A percentile compares a stretch with the other conserved stretches of the same genome.
Evolutionary conservation across 805 yeast genomes (phyloP).

Genomic region (Candida tammaniensis): DNA sequence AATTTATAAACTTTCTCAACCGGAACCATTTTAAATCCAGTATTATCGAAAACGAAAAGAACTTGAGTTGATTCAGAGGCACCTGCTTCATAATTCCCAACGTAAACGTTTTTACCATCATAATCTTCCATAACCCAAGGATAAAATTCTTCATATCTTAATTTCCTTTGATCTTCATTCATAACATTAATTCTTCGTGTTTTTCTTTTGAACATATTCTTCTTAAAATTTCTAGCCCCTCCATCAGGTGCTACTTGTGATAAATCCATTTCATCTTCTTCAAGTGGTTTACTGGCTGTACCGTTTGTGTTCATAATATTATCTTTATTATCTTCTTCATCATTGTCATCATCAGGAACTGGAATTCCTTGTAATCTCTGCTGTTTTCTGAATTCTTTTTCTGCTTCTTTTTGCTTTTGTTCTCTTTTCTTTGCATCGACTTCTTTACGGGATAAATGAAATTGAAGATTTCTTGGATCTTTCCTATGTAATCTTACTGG

Average conservation of each 20-base stretch:
- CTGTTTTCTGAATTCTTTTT: constrained; percentile 18
- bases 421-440: constrained; percentile 53
- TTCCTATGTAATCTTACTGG: constrained; percentile 91
- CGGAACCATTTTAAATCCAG: constrained; percentile 91
- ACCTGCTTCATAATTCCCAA: constrained; percentile 92
- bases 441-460: constrained; percentile 76
- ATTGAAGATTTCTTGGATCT: constrained; percentile 89
- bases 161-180: constrained; percentile 77
- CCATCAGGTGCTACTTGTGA: constrained; percentile 91
- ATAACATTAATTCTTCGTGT: constrained; percentile 80
- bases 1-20: constrained; percentile 92
- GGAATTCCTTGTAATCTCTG: constrained; percentile 15
- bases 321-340: constrained; percentile 16
- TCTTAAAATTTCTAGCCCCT: constrained; percentile 69
- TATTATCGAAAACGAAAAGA: constrained; percentile 76
- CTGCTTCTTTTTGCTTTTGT: constrained; percentile 25
- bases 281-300: constrained; percentile 4
- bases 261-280: constrained; percentile 43
- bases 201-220: constrained; percentile 63
- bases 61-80: constrained; percentile 78
- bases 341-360: constrained; percentile 18
- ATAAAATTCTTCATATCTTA: constrained; percentile 92
- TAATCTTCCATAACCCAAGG: constrained; percentile 99
- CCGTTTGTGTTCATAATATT: constrained; percentile 14
- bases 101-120: constrained; percentile 92